Base-by-base conservation (phyloP, 2,329 filamentous ascomycete genomes). In the Fusarium sp. region DNA sequence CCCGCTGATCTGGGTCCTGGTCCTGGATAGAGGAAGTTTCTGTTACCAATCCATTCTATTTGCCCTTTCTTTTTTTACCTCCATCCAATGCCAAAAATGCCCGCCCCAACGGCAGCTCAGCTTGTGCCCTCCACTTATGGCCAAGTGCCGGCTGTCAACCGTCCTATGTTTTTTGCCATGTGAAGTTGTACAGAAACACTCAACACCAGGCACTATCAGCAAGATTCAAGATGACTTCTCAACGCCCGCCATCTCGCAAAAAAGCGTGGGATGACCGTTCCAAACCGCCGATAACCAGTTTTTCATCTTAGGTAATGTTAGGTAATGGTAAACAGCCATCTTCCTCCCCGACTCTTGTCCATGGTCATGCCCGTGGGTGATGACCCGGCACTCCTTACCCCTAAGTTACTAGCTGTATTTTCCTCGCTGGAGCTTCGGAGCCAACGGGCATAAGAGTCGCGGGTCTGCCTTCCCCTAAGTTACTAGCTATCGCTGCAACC, bases 231-330 rank as follows among this genome's bases (percentile, higher is more conserved):
- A 52, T 21, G 19, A 21, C 37, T 39, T 39, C 49, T 28, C n/a
- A 52, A 56, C 64, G 66, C 61, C 72, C 71, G 67, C 49, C 62
- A 63, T 28, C 23, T 52, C 13, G 65, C 67, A 39, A 57, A 14
- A 14, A 42, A 44, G 71, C 71, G 72, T 73, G 72, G 72, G 72
- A 74, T 74, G 72, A 54, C 70, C 67, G 65, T 51, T 57, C 10
- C 37, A 43, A 73, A 57, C 66, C 72, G 73, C 62, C 60, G 54
- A 63, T 75, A 74, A 50, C 73, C 74, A 71, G 50, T 49, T 54
- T 58, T 52, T 44, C 39, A 45, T 65, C 62, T 75, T 75, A 75
- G 69, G 74, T 75, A 75, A 75, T 74, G 71, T 74, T 73, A 69
- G 71, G 70, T 73, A 73, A 73, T 73, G 69, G 65, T 57, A 60